phyloP scores from a whole-genome alignment of 257 asterid genomes.

The Nicotiana tabacum region DNA sequence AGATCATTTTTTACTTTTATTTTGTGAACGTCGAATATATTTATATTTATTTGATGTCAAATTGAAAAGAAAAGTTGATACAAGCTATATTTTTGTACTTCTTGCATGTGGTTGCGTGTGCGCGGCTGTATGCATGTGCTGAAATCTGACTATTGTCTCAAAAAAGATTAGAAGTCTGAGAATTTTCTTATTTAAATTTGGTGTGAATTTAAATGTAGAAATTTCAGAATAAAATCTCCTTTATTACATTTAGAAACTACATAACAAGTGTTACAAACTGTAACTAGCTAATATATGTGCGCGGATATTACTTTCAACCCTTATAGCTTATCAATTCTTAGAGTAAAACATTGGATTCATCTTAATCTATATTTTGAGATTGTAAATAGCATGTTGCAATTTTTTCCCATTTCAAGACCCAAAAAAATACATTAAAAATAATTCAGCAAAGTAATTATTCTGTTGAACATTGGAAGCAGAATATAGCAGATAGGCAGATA shows the following conservation, averaged over 20 bases:
- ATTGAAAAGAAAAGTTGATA: no score
- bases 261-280: background rate
- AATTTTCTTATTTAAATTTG: background rate
- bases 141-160: background rate
- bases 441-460: background rate
- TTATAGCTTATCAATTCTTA: background rate
- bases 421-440: background rate
- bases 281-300: background rate
- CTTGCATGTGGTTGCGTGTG: background rate
- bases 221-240: background rate
- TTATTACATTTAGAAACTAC: background rate
- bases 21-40: no score
- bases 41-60: no score
- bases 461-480: background rate
- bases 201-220: background rate
- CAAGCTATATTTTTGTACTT: background rate
- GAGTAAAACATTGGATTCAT: background rate
- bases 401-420: background rate
- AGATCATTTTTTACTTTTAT: background rate
- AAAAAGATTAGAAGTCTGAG: background rate
- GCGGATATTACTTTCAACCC: background rate
- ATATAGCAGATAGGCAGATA: background rate
- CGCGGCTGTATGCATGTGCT: background rate
- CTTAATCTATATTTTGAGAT: background rate
- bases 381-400: background rate